Evolutionary conservation across 306 rosid species (phyloP), one percentile per base, ranked within the genome.

Genomic region (Citrullus mucosospermus): DNA sequence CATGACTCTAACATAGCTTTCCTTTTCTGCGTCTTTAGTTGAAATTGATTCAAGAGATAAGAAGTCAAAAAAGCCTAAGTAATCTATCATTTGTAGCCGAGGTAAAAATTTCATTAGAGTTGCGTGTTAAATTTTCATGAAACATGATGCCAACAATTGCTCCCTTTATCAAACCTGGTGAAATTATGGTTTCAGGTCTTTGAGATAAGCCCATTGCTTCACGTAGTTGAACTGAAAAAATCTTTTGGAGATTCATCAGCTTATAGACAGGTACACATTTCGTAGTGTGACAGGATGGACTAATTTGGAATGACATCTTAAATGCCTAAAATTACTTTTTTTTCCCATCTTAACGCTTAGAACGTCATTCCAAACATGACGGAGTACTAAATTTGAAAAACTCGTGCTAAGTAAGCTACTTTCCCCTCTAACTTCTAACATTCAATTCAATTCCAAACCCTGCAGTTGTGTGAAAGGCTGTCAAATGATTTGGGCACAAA

Each of bases 151-250:
- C 25, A 75, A 25, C 14, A 39, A 4, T 41, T 30, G 5, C 28
- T 34, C 63, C 36, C 56, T 53, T 75, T 14, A 56, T 34, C 46
- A 51, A 51, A 71, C 12, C 41, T 66, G 53, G 20, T 28, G 34
- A 74, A 25, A 18, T 34, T 50, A 11, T 78, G 54, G 8, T 76
- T 6, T 48, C 96, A 95, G 99, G 90, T 92, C 75, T 91, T 92
- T 66, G 97, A 96, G 90, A 88, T 96, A 67, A 85, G 92, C 80
- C 87, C 92, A 73, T 88, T 96, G 20, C 81, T 90, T 80, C 76
- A 81, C 50, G 96, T 96, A 14, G 99, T 96, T 74, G 99, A 96
- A 77, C 36, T 96, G 56, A 91, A 97, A 65, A 96, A 92, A 84
- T 86, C 93, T 18, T 84, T 76, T 71, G 99, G 99, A 82, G 99